A percentile compares a stretch with the other conserved stretches of the same genome.
Evolutionary conservation across 306 rosid genomes (phyloP).

Genomic region (Castanea crenata): DNA sequence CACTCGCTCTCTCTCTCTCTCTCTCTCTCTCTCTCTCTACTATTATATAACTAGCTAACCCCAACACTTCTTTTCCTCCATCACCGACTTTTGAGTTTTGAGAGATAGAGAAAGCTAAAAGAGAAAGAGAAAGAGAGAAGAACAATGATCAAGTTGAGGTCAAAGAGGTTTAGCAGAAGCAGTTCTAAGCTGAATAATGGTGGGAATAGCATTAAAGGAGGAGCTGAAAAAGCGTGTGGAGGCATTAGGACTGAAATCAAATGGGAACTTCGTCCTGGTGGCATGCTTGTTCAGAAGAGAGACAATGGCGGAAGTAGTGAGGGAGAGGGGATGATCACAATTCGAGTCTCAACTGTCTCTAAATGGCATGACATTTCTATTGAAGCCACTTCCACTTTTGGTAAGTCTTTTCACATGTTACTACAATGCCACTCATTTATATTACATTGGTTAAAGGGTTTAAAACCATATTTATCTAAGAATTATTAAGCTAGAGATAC

Average conservation of each 20-base stretch:
- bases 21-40: neutral
- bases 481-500: too few relatives aligned
- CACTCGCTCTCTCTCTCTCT: slow-evolving; percentile 1
- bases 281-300: slow-evolving; percentile 95
- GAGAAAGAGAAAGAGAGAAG: neutral
- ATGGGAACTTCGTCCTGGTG: slow-evolving; percentile 97
- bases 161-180: slow-evolving; percentile 74
- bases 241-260: slow-evolving; percentile 48
- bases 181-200: slow-evolving; percentile 51
- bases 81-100: slow-evolving; percentile 3
- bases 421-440: neutral
- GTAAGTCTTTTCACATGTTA: slow-evolving; percentile 30
- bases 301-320: slow-evolving; percentile 38
- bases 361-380: slow-evolving; percentile 74
- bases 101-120: neutral
- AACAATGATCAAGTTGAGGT: slow-evolving; percentile 72
- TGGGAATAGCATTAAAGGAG: slow-evolving; percentile 19
- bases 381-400: slow-evolving; percentile 80
- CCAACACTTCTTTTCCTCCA: slow-evolving; percentile 14
- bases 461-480: too few relatives aligned
- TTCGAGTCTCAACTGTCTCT: slow-evolving; percentile 78
- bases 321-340: slow-evolving; percentile 60
- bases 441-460: too few relatives aligned
- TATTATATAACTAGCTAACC: slow-evolving; percentile 43
- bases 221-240: slow-evolving; percentile 24